Evolutionary conservation across 257 asterid genomes (phyloP).

Genomic region (Avicennia marina): DNA sequence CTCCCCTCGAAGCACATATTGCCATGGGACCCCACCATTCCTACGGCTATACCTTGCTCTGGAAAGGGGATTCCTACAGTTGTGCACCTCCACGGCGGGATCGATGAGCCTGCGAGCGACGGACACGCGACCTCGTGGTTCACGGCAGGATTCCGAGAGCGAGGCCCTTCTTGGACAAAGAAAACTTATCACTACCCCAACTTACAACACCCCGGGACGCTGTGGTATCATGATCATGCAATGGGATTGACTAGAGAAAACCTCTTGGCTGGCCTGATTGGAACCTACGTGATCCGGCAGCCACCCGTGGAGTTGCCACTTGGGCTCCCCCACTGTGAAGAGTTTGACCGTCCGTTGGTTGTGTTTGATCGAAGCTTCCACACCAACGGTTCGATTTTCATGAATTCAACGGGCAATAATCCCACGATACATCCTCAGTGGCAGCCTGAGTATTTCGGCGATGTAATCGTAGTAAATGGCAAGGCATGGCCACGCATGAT

Average conservation of each 20-base stretch:
- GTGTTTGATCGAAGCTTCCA: slow-evolving; percentile 62
- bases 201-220: slow-evolving; percentile 67
- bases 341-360: slow-evolving; percentile 56
- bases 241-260: slow-evolving; percentile 90
- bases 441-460: slow-evolving; percentile 93
- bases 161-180: slow-evolving; percentile 58
- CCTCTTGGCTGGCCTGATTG: slow-evolving; percentile 69
- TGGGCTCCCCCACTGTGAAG: slow-evolving; percentile 36
- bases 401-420: slow-evolving; percentile 74
- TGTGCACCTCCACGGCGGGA: slow-evolving; percentile 86
- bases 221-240: slow-evolving; percentile 93
- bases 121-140: slow-evolving; percentile 71
- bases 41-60: slow-evolving; percentile 50
- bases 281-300: slow-evolving; percentile 59
- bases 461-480: slow-evolving; percentile 75
- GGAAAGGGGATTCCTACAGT: slow-evolving; percentile 68
- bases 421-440: slow-evolving; percentile 82
- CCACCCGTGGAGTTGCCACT: slow-evolving; percentile 49
- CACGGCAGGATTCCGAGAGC: slow-evolving; percentile 41
- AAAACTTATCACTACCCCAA: slow-evolving; percentile 57
- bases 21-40: slow-evolving; percentile 87
- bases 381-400: slow-evolving; percentile 57
- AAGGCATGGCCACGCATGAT: slow-evolving; percentile 84
- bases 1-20: slow-evolving; percentile 82
- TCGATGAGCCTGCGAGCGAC: slow-evolving; percentile 65